Conservation (phyloP, 2,329 filamentous ascomycete genomes). For the Ophiostoma populinum region DNA sequence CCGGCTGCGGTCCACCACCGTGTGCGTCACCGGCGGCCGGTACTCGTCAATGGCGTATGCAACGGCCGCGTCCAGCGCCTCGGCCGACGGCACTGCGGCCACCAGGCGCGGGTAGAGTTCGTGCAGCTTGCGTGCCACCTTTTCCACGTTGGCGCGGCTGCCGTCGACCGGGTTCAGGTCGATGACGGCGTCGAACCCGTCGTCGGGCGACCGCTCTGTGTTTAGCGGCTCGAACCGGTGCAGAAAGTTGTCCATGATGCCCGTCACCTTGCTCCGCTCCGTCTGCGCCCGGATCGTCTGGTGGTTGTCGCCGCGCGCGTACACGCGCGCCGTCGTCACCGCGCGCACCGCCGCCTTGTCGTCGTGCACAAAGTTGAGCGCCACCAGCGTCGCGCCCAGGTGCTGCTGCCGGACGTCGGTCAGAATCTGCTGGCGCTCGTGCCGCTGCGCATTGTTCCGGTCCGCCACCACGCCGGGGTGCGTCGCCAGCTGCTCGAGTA, state of each 20-base stretch:
- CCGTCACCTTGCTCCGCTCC: conserved; percentile 54
- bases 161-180: conserved; percentile 60
- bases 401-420: conserved; percentile 52
- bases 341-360: conserved; percentile 55
- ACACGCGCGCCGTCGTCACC: conserved; percentile 61
- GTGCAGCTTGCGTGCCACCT: conserved; percentile 52
- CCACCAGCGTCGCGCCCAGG: conserved; percentile 54
- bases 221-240: conserved; percentile 67
- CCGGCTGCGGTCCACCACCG: conserved; percentile 43
- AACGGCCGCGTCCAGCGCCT: conserved; percentile 68
- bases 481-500: conserved; percentile 46
- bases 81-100: conserved; percentile 47
- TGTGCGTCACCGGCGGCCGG: conserved; percentile 57
- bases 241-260: conserved; percentile 92
- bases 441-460: conserved; percentile 79
- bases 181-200: conserved; percentile 68
- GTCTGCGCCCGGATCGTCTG: conserved; percentile 88
- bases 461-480: conserved; percentile 71
- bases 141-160: conserved; percentile 79
- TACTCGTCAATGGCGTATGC: conserved; percentile 60
- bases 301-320: conserved; percentile 84
- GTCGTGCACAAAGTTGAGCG: conserved; percentile 76
- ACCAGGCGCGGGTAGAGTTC: conserved; percentile 64
- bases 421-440: conserved; percentile 78
- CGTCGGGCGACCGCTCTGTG: conserved; percentile 50